A percentile compares a stretch with the other conserved stretches of the same genome.
Evolutionary conservation across 2,329 filamentous ascomycete species (phyloP).

Genomic region (Tolypocladium inflatum): DNA sequence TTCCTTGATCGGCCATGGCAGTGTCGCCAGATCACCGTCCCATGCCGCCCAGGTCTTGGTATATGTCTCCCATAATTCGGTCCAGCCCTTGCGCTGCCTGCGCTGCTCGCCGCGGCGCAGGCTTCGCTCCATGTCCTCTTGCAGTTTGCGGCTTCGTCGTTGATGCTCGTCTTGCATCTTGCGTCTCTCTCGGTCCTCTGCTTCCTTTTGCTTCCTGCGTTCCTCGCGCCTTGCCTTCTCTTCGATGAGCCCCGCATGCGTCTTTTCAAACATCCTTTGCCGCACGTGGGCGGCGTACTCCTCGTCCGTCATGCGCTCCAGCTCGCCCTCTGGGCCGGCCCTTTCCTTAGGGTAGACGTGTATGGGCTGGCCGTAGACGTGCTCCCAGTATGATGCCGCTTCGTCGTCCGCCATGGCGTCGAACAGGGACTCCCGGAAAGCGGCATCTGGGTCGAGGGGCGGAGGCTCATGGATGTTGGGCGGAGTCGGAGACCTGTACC

Average conservation of each 20-base stretch:
- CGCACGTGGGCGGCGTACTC: conserved; percentile 84
- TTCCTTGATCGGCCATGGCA: conserved; percentile 66
- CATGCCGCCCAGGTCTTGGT: conserved; percentile 49
- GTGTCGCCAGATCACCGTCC: conserved; percentile 30
- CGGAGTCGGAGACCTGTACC: conserved; percentile 34
- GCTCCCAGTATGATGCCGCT: conserved; percentile 89
- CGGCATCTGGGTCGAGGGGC: conserved; percentile 56
- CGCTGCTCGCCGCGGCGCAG: conserved; percentile 58
- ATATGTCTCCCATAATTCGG: conserved; percentile 57
- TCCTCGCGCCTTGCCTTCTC: conserved; percentile 57
- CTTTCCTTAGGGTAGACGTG: conserved; percentile 59
- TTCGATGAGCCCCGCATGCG: conserved; percentile 72
- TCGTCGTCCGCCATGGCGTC: conserved; percentile 96
- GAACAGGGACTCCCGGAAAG: conserved; percentile 90
- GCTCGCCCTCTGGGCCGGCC: conserved; percentile 37
- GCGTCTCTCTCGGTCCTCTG: conserved; percentile 38
- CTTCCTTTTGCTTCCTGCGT: conserved; percentile 38
- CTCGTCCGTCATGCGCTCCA: conserved; percentile 86
- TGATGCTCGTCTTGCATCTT: conserved; percentile 11
- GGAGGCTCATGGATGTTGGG: conserved; percentile 36
- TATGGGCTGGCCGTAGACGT: conserved; percentile 92
- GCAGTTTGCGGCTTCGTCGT: conserved; percentile 34
- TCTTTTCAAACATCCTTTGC: conserved; percentile 91
- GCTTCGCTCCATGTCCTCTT: conserved; percentile 59
- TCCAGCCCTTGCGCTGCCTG: conserved; percentile 42